Percentiles rank a stretch among this genome's conserved stretches.
Evolutionary conservation across 495 filamentous ascomycete species (phyloP).

Genomic region (Platismatia glauca): DNA sequence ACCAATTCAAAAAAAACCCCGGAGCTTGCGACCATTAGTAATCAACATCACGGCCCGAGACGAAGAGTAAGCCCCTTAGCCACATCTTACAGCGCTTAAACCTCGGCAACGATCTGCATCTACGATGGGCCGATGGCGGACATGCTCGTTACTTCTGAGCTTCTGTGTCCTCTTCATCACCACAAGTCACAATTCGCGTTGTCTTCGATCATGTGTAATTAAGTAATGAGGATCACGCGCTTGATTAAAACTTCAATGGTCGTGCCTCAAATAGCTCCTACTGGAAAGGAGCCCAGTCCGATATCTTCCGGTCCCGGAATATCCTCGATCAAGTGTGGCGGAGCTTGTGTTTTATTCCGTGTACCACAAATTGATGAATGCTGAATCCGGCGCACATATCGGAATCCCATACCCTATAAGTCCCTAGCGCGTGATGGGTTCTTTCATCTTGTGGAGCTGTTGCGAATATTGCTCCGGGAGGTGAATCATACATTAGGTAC

Average conservation of each 20-base stretch:
- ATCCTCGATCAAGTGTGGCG: background rate
- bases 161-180: background rate
- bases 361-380: background rate
- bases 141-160: no score
- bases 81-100: no score
- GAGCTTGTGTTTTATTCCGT: background rate
- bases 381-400: background rate
- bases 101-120: background rate
- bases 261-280: background rate
- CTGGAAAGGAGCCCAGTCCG: background rate
- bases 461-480: conserved; percentile 3
- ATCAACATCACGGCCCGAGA: no score
- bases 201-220: no score
- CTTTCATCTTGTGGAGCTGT: conserved; percentile 9
- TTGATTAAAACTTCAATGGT: background rate
- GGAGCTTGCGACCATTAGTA: no score
- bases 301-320: conserved; percentile 4
- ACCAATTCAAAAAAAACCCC: no score
- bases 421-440: background rate
- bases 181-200: background rate
- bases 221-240: background rate
- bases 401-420: background rate
- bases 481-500: conserved; percentile 20
- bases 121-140: background rate
- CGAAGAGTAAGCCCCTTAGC: no score